Evolutionary conservation across 306 rosid species (phyloP), one percentile per base, ranked within the genome.

Genomic region (Biancaea sappan): DNA sequence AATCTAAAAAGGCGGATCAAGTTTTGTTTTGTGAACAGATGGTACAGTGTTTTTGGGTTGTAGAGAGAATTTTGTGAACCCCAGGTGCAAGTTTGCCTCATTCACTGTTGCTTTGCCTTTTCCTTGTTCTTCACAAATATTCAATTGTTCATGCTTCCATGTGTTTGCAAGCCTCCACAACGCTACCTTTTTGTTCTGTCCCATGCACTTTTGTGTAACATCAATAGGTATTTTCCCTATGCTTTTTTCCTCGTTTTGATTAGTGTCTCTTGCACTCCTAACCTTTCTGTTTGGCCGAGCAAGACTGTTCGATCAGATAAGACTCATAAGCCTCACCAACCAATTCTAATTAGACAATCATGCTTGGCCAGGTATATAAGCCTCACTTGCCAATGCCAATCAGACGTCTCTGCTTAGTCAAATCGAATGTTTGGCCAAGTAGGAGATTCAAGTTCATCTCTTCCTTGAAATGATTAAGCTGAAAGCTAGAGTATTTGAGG

Each of bases 121-220:
- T 19, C 74, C 26, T 50, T 50, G 67, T 57, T 76, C 76, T 66
- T 28, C 72, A 24, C 66, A 62, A 74, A 66, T n/a, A n/a, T n/a
- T n/a, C n/a, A n/a, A n/a, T n/a, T n/a, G n/a, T 71, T 50, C 38
- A 65, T 61, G 54, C 41, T 60, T 75, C 60, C 77, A 54, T 52
- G 41, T 52, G 43, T 73, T 77, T 80, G 50, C 54, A 74, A 54
- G 64, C 60, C 47, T 43, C 51, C 60, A 52, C 16, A 59, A 63
- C 43, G 79, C 28, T 59, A 59, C 21, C 69, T 58, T 66, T 76
- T 15, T 59, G 66, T 26, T 71, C 32, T 66, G 79, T 78, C 77
- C 60, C 26, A 22, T 32, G 63, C 77, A 71, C 70, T 71, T 70
- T 16, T 81, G 29, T 22, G 65, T 56, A 69, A 58, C 61, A 14